Percentiles rank a stretch among this genome's conserved stretches.
These are phyloP conservation scores for Suillus ampliporus DNA, from an alignment of 768 basidiomycete genomes.

Conservation along the genomic window DNA sequence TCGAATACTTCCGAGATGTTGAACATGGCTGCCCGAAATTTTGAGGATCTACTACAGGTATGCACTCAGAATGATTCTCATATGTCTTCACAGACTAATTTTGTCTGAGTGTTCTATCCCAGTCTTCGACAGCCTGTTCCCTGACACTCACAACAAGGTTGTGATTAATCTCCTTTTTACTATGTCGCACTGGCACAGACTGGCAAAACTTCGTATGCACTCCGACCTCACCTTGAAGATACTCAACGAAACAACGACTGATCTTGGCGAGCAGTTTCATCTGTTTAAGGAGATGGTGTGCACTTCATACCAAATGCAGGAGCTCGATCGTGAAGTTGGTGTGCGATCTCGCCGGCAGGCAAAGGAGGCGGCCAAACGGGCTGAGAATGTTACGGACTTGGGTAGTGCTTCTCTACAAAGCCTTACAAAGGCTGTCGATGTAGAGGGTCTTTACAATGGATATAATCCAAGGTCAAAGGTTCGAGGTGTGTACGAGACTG, in stretches of 20 bases:
- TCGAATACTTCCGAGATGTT: constrained; percentile 38
- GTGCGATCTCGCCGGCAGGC: constrained; percentile 20
- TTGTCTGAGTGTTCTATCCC: constrained; percentile 36
- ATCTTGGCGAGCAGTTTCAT: constrained; percentile 27
- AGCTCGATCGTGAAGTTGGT: constrained; percentile 17
- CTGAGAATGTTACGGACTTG: too few species aligned
- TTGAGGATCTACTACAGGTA: constrained; percentile 42
- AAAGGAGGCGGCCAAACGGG: too few species aligned
- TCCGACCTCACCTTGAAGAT: constrained; percentile 26
- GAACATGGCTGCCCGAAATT: constrained; percentile 43
- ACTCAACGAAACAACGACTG: constrained; percentile 18
- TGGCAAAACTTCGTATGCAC: constrained; percentile 37
- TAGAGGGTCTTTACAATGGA: too few species aligned
- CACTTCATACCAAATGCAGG: constrained; percentile 22
- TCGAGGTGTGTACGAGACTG: too few species aligned
- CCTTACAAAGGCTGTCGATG: too few species aligned
- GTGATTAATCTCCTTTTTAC: constrained; percentile 26
- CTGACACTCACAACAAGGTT: constrained; percentile 14
- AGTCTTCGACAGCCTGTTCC: constrained; percentile 34
- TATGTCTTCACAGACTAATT: not conserved
- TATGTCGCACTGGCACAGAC: constrained; percentile 35
- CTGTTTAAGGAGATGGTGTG: constrained; percentile 28
- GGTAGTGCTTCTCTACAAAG: too few species aligned
- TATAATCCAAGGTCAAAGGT: too few species aligned
- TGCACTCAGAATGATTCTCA: not conserved